phyloP scores from a whole-genome alignment of 2,329 filamentous ascomycete genomes.

The Fusarium sp. region DNA sequence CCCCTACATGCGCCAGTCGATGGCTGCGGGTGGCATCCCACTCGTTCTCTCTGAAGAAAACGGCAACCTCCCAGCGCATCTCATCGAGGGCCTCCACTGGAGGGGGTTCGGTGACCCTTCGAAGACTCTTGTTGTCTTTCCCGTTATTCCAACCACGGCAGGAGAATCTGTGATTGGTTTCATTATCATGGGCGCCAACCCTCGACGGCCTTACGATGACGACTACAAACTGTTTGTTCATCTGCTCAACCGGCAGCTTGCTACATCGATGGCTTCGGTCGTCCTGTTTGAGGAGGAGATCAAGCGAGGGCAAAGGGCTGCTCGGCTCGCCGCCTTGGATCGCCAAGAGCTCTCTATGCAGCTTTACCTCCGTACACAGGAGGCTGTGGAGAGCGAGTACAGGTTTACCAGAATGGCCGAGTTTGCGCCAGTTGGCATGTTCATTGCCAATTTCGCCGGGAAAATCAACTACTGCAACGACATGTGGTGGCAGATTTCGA shows the following conservation, averaged over 20 bases:
- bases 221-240: slow-evolving; percentile 85
- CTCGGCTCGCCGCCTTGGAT: slow-evolving; percentile 79
- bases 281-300: slow-evolving; percentile 89
- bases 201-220: slow-evolving; percentile 81
- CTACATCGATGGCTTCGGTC: slow-evolving; percentile 83
- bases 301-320: slow-evolving; percentile 77
- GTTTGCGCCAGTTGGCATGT: slow-evolving; percentile 85
- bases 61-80: slow-evolving; percentile 71
- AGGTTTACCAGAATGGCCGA: slow-evolving; percentile 88
- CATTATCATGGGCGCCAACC: slow-evolving; percentile 82
- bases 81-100: slow-evolving; percentile 77
- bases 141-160: slow-evolving; percentile 79
- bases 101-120: slow-evolving; percentile 79
- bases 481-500: slow-evolving; percentile 79
- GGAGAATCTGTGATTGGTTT: slow-evolving; percentile 82
- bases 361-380: slow-evolving; percentile 72
- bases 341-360: slow-evolving; percentile 83
- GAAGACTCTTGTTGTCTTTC: slow-evolving; percentile 79
- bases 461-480: slow-evolving; percentile 85
- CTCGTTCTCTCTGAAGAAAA: slow-evolving; percentile 76
- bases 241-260: slow-evolving; percentile 79
- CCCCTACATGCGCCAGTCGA: slow-evolving; percentile 80
- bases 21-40: slow-evolving; percentile 72
- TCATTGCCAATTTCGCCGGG: slow-evolving; percentile 80
- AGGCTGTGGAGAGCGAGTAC: slow-evolving; percentile 76